These are phyloP conservation scores for Euclidium syriacum DNA, from an alignment of 345 rosid genomes.

Conservation along the genomic window DNA sequence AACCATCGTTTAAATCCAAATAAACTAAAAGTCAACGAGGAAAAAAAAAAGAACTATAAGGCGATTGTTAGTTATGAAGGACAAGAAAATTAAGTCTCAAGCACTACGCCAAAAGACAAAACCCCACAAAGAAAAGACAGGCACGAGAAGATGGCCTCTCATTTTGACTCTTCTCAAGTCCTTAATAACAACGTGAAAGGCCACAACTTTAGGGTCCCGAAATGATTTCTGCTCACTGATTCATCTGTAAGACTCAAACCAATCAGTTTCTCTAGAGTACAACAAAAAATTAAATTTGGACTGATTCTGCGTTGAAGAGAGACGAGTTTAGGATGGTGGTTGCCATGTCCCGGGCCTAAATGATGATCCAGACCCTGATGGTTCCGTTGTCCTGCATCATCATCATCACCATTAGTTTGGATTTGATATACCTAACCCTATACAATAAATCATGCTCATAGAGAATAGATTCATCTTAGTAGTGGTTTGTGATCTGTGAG, in stretches of 20 bases:
- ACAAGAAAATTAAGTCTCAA: slow-evolving; percentile 12
- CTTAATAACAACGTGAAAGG: slow-evolving; percentile 17
- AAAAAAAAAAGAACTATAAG: background rate
- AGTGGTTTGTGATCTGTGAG: background rate
- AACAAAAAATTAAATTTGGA: slow-evolving; percentile 9
- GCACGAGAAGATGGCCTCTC: background rate
- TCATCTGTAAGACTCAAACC: slow-evolving; percentile 6
- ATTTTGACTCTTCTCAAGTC: slow-evolving; percentile 21
- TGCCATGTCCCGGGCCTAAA: slow-evolving; percentile 96
- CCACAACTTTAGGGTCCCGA: slow-evolving; percentile 7
- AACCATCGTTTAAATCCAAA: background rate
- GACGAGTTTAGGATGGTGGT: slow-evolving; percentile 57
- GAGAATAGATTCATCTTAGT: background rate
- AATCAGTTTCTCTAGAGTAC: slow-evolving; percentile 11
- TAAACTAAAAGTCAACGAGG: slow-evolving; percentile 21
- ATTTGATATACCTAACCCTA: background rate
- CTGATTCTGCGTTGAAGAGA: background rate
- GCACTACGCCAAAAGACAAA: slow-evolving; percentile 24
- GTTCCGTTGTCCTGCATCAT: slow-evolving; percentile 58
- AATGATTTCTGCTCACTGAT: background rate
- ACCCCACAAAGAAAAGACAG: background rate
- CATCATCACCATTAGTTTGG: slow-evolving; percentile 2
- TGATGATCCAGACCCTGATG: slow-evolving; percentile 79
- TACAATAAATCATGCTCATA: background rate
- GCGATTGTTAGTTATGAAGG: slow-evolving; percentile 11